Evolutionary conservation across 2,329 filamentous ascomycete genomes (phyloP).

Genomic region (Coniochaeta hoffmannii): DNA sequence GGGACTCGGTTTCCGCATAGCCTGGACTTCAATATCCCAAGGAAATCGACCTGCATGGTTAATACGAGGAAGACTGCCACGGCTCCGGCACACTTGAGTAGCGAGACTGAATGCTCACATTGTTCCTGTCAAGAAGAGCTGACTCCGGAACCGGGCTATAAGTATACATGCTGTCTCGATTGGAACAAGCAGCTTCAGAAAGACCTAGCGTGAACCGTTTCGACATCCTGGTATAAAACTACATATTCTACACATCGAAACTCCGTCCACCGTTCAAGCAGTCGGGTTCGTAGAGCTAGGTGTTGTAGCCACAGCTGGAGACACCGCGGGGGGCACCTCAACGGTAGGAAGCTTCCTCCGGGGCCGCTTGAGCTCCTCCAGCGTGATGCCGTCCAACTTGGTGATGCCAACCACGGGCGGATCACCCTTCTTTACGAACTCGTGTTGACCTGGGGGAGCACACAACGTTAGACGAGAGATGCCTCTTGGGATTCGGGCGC

Average conservation of each 20-base stretch:
- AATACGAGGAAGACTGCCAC: no score
- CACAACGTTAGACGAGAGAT: neutral
- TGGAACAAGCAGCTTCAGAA: neutral
- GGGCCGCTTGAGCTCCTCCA: conserved; percentile 77
- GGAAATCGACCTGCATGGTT: no score
- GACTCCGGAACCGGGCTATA: neutral
- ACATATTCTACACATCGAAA: neutral
- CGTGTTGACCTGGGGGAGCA: conserved; percentile 59
- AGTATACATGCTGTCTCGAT: neutral
- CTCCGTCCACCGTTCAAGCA: conserved; percentile 12
- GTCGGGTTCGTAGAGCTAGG: conserved; percentile 20
- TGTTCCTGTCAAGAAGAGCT: neutral
- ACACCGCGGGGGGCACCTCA: conserved; percentile 20
- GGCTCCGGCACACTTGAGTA: no score
- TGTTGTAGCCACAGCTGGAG: conserved; percentile 12
- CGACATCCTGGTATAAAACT: neutral
- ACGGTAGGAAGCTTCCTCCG: conserved; percentile 55
- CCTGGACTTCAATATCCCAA: no score
- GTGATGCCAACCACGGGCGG: conserved; percentile 86
- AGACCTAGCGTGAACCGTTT: neutral
- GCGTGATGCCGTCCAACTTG: conserved; percentile 76
- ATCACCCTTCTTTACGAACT: conserved; percentile 91
- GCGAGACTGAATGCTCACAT: no score
- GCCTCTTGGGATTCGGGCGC: no score
- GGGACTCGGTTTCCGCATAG: neutral